phyloP scores from a whole-genome alignment of 495 filamentous ascomycete species.

The Clohesyomyces aquaticus region DNA sequence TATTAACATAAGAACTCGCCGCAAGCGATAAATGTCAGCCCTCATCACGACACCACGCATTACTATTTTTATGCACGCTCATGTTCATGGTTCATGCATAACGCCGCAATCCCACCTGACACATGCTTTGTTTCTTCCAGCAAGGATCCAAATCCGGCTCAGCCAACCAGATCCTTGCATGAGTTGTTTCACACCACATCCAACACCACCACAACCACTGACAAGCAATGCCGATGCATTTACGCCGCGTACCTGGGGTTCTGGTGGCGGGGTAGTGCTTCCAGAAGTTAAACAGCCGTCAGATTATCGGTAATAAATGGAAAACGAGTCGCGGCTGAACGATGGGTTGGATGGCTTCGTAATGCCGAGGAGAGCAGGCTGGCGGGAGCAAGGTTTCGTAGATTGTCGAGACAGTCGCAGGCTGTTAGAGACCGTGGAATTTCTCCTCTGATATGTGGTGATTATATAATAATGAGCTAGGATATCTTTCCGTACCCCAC shows the following conservation, averaged over 20 bases:
- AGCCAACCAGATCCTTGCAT: conserved; percentile 17
- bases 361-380: not conserved
- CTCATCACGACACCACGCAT: not conserved
- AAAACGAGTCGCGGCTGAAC: not conserved
- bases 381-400: not conserved
- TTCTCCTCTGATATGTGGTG: not conserved
- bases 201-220: not conserved
- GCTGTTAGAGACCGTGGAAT: not conserved
- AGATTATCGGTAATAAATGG: not conserved
- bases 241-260: not conserved
- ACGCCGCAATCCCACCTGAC: conserved; percentile 15
- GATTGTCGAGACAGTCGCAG: not conserved
- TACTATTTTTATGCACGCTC: not conserved
- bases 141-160: conserved; percentile 1
- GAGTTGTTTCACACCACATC: conserved; percentile 16
- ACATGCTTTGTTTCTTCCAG: conserved; percentile 9
- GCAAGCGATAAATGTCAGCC: not conserved
- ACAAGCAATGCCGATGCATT: not conserved
- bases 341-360: not conserved
- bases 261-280: not conserved
- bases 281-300: not conserved
- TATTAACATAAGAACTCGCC: not conserved
- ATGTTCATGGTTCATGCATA: not conserved
- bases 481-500: too few relatives aligned
- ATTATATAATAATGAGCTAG: not conserved